A percentile compares a stretch with the other conserved stretches of the same genome.
Evolutionary conservation across 2,329 filamentous ascomycete species (phyloP).

Genomic region (Verticillium longisporum): DNA sequence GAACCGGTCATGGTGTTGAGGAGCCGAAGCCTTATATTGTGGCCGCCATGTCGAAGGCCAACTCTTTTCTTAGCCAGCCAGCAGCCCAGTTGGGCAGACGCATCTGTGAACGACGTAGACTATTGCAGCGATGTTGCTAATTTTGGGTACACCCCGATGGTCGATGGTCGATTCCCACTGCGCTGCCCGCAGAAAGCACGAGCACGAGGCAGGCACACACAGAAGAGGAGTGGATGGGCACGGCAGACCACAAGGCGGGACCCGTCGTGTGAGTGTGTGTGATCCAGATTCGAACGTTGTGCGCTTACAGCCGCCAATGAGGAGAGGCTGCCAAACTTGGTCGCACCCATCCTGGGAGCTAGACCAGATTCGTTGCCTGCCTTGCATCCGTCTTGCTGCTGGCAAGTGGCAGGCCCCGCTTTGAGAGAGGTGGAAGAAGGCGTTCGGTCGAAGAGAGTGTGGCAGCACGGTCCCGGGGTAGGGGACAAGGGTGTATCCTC

Average conservation of each 20-base stretch:
- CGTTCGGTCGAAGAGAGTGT: not conserved
- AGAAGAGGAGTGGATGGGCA: not conserved
- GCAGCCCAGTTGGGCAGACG: slow-evolving; percentile 1
- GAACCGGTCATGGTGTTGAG: slow-evolving; percentile 32
- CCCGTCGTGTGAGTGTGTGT: slow-evolving; percentile 4
- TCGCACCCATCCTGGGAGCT: slow-evolving; percentile 7
- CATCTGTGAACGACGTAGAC: slow-evolving; percentile 9
- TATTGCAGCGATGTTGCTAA: slow-evolving; percentile 11
- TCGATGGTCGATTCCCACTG: not conserved
- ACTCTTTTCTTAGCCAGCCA: slow-evolving; percentile 5
- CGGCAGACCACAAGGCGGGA: slow-evolving; percentile 1
- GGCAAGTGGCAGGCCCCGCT: not conserved
- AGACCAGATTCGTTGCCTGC: slow-evolving; percentile 10
- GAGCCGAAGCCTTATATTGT: slow-evolving; percentile 53
- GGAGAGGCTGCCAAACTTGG: slow-evolving; percentile 17
- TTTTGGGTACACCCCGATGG: slow-evolving; percentile 9
- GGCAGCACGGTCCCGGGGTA: not conserved
- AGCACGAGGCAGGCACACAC: not conserved
- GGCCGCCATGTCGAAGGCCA: slow-evolving; percentile 36
- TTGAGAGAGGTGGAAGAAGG: not conserved
- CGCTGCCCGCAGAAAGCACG: not conserved
- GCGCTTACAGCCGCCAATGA: slow-evolving; percentile 44
- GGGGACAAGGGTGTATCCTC: slow-evolving; percentile 15
- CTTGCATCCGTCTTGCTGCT: not conserved
- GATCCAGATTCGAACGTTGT: slow-evolving; percentile 14